Base-by-base conservation (phyloP, 345 rosid species). In the Gossypium longicalyx region DNA sequence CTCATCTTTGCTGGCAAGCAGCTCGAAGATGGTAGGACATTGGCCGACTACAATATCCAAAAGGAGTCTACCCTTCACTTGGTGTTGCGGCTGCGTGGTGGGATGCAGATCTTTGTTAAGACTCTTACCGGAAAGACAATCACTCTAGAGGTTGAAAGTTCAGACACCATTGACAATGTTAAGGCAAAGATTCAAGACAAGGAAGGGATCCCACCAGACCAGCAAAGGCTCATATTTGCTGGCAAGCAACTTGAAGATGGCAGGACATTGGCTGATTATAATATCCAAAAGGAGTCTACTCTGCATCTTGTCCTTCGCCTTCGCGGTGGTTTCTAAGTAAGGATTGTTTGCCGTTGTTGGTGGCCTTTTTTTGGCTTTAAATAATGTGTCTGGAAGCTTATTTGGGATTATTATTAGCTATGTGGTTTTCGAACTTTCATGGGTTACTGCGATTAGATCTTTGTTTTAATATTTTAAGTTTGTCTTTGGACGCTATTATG, bases 301-400 rank as follows among this genome's bases (percentile, higher is more conserved):
- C 69, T 64, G 51, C 69, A 64, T 64, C 69, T 64, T 64, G 69
- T 64, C 51, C 69, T 64, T 64, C 51, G 69, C 69, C 69, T 64
- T 4, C 69, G 69, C 9, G 69, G 69, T 64, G 69, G 69, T 43
- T n/a, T 64, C 51, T 64, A 43, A 43, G 69, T 9, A 63, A 38
- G 15, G 16, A 25, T 38, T 3, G 67, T 38, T 41, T 64, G 27
- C 20, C 8, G 12, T 12, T n/a, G 51, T n/a, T 41, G 13, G 2
- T 64, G 48, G 8, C 25, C 67, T 16, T 63, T 63, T 5, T 41
- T 10, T 16, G 49, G 69, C 27, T 41, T 41, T 41, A 41, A 64
- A n/a, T 54, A 19, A 53, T 64, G 12, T 64, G 16, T n/a, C 6
- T 34, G 38, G 38, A 43, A 63, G 9, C 69, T 17, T 45, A 11